phyloP scores from a whole-genome alignment of 768 basidiomycete genomes.

The Phylloporus sp. region DNA sequence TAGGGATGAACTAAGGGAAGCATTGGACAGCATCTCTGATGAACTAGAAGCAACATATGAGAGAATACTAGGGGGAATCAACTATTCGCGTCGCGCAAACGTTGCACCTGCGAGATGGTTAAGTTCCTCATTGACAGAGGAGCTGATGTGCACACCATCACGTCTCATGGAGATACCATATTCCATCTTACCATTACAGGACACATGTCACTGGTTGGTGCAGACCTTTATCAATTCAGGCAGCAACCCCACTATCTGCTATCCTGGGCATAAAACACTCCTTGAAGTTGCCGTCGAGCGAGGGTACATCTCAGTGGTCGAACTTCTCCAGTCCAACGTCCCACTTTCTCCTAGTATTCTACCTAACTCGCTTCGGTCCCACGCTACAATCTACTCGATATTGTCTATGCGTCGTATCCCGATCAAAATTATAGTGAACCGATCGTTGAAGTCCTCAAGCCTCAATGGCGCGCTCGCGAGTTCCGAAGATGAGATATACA shows the following conservation, averaged over 20 bases:
- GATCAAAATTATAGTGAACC: background rate
- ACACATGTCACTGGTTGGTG: background rate
- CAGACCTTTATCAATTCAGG: background rate
- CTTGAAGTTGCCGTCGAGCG: background rate
- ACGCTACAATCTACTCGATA: background rate
- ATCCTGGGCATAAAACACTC: background rate
- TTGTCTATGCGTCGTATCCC: background rate
- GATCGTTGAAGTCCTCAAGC: background rate
- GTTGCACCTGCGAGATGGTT: background rate
- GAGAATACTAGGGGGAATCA: too few species aligned
- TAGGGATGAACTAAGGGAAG: background rate
- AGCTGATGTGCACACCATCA: background rate
- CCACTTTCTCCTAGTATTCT: background rate
- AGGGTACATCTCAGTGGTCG: background rate
- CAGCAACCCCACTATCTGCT: background rate
- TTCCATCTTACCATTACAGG: background rate
- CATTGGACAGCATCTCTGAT: background rate
- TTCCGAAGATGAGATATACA: background rate
- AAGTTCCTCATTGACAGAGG: background rate
- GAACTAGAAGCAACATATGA: slow-evolving; percentile 4
- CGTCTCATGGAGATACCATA: background rate
- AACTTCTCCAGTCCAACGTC: background rate
- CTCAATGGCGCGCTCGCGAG: background rate
- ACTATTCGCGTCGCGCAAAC: background rate
- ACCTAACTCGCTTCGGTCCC: background rate